Evolutionary conservation across 1,284 basidiomycete genomes (phyloP), one percentile per base, ranked within the genome.

Genomic region (Tilletiopsis washingtonensis): DNA sequence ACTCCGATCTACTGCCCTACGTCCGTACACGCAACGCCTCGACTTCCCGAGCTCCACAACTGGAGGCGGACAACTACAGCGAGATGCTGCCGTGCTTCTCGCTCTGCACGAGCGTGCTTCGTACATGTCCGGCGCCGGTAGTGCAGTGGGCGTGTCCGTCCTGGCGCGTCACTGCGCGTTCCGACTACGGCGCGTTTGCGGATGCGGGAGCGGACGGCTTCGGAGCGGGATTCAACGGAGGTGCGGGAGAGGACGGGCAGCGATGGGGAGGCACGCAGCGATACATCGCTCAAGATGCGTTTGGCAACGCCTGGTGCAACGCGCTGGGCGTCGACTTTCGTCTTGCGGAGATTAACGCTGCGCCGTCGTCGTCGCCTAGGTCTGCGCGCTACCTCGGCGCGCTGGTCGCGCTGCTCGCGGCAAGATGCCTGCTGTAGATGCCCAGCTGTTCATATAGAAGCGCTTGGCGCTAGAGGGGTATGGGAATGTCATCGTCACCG

Each of bases 171-270:
- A 65, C 69, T 0, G 67, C 69, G 4, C 62, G 71, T 53, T 49
- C 57, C 5, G 64, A 69, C 37, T 73, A 73, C 45, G 70, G 70
- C 20, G 68, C 69, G 5, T 73, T 71, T 62, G 69, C 65, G 2
- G 69, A 71, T 45, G 60, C 64, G 14, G 64, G 60, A 7, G 26
- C 41, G 0, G 49, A 57, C 11, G 69, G 69, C 3, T 54, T 68
- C 7, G 69, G 69, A 5, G 63, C 57, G 3, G 62, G 47, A 1
- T 45, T 54, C 40, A 70, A 72, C 27, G 67, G 67, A 3, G 69
- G 69, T 3, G 61, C 64, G 2, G 69, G 69, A 9, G 42, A 49
- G 5, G 59, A 64, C 39, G 58, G 60, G 1, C 52, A 56, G 50
- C 56, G 67, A 5, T 71, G 56, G 58, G 70, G 70, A 6, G 70